A percentile compares a stretch with the other conserved stretches of the same genome.
phyloP scores from a whole-genome alignment of 2,329 filamentous ascomycete genomes.

The Lachnellula suecica region DNA sequence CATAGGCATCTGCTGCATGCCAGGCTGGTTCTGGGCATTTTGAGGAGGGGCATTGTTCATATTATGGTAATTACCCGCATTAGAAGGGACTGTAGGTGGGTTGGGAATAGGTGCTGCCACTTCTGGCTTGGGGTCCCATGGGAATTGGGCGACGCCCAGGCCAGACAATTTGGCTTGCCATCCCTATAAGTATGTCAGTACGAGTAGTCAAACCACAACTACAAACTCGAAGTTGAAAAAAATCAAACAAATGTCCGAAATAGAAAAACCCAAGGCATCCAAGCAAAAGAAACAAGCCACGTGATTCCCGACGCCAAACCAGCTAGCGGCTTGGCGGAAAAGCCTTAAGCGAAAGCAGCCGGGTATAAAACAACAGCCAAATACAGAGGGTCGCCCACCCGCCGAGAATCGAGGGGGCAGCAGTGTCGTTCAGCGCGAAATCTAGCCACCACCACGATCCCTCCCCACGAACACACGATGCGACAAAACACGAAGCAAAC shows the following conservation, averaged over 20 bases:
- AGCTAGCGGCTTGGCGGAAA: conserved; percentile 25
- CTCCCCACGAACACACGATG: background rate
- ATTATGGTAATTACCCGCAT: conserved; percentile 29
- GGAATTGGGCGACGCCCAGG: conserved; percentile 82
- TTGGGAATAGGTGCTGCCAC: conserved; percentile 44
- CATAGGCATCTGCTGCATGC: conserved; percentile 22
- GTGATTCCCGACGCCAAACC: conserved; percentile 18
- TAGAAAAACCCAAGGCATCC: background rate
- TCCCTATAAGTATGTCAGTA: conserved; percentile 54
- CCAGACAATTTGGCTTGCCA: conserved; percentile 92
- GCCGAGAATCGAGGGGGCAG: conserved; percentile 21
- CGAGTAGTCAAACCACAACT: conserved; percentile 14
- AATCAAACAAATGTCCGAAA: conserved; percentile 7
- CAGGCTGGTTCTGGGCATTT: conserved; percentile 16
- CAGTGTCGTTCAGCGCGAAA: too few relatives aligned
- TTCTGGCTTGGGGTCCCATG: conserved; percentile 89
- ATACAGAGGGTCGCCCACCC: conserved; percentile 34
- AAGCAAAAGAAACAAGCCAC: conserved; percentile 9
- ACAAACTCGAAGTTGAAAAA: conserved; percentile 7
- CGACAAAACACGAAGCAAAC: background rate
- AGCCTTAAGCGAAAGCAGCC: conserved; percentile 24
- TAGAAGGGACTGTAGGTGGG: conserved; percentile 33
- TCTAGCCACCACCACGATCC: background rate
- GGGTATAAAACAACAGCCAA: conserved; percentile 33
- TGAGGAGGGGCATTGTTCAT: conserved; percentile 23